These are phyloP conservation scores for Gracilaria gracilis DNA, from an alignment of 23 red algal genomes.

Conservation along the genomic window DNA sequence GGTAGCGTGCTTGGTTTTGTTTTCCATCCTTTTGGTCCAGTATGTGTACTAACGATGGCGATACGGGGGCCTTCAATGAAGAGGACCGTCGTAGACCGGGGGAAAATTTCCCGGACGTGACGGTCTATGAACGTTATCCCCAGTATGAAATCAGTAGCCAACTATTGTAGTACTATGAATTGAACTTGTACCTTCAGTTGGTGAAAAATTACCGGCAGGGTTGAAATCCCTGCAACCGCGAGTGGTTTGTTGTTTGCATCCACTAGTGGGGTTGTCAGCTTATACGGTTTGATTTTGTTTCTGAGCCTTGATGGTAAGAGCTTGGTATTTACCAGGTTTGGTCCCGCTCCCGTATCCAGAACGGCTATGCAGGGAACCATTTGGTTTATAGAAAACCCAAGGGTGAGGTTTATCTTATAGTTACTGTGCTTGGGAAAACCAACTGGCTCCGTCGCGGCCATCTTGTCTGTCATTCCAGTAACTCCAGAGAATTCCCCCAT, in stretches of 20 bases:
- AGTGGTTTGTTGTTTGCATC: slow-evolving; percentile 21
- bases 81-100: neutral
- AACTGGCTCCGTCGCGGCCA: neutral
- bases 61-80: slow-evolving; percentile 1
- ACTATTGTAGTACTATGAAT: neutral
- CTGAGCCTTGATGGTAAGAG: neutral
- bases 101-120: slow-evolving; percentile 17
- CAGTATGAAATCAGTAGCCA: slow-evolving; percentile 6
- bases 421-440: neutral
- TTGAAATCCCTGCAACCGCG: neutral
- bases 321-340: neutral
- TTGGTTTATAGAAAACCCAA: neutral
- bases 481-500: neutral
- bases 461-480: neutral
- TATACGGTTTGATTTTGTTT: neutral
- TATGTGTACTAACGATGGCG: neutral
- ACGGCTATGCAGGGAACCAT: slow-evolving; percentile 15
- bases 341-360: slow-evolving; percentile 26
- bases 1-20: neutral
- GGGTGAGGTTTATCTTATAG: slow-evolving; percentile 23
- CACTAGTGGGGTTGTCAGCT: neutral
- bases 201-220: neutral
- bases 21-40: neutral
- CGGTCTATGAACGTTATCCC: slow-evolving; percentile 18
- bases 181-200: neutral